A percentile compares a stretch with the other conserved stretches of the same genome.
Conservation (phyloP, 2,329 filamentous ascomycete species). For the Fonsecaea monophora region DNA sequence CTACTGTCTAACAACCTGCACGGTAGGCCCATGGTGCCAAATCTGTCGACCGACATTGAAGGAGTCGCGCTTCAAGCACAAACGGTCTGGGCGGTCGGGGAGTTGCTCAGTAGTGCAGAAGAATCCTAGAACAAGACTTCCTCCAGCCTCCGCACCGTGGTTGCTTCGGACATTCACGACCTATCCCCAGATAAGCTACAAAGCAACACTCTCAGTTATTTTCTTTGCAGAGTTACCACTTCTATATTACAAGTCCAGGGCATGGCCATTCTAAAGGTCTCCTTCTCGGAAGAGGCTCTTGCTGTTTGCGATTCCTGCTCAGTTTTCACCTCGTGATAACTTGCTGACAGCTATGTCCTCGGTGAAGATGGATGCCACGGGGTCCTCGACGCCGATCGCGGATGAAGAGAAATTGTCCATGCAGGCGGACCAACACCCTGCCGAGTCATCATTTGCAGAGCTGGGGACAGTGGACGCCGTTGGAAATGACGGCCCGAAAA, state of each 20-base stretch:
- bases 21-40: neutral
- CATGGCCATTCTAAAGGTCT: conserved; percentile 1
- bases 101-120: conserved; percentile 10
- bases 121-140: conserved; percentile 15
- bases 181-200: conserved; percentile 21
- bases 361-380: conserved; percentile 9
- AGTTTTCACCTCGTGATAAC: conserved; percentile 5
- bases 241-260: conserved; percentile 8
- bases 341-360: neutral
- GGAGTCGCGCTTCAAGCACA: neutral
- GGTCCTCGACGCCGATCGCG: conserved; percentile 9
- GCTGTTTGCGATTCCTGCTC: neutral
- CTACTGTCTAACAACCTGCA: neutral
- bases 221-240: neutral
- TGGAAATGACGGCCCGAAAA: conserved; percentile 7
- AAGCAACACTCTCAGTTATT: conserved; percentile 7
- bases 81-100: neutral
- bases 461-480: neutral
- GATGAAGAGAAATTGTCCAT: conserved; percentile 11
- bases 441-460: conserved; percentile 2
- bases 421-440: conserved; percentile 7
- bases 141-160: neutral
- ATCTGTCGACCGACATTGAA: neutral
- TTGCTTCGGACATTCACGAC: conserved; percentile 22
- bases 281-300: neutral